phyloP scores from a whole-genome alignment of 306 rosid genomes.

The Fragaria vesca region DNA sequence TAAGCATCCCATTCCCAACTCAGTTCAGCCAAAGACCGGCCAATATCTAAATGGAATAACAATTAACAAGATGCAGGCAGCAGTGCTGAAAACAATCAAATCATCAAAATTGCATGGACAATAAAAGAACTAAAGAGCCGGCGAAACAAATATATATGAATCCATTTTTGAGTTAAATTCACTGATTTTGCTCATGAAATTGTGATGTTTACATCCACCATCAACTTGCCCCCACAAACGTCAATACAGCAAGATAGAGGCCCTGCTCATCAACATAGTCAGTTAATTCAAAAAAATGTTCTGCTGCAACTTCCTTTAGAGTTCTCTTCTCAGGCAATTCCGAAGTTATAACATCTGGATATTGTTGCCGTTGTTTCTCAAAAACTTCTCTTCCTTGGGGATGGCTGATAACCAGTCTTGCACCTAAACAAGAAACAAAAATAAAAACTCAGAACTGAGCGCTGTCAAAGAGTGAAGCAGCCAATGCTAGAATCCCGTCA shows the following conservation, averaged over 20 bases:
- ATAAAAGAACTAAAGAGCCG: background rate
- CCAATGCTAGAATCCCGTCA: background rate
- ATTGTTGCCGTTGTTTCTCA: slow-evolving; percentile 52
- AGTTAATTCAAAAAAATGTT: slow-evolving; percentile 53
- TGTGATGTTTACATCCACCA: background rate
- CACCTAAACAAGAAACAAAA: slow-evolving; percentile 46
- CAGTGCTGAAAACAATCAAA: background rate
- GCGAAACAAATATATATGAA: background rate
- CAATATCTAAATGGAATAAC: background rate
- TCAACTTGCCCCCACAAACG: slow-evolving; percentile 26
- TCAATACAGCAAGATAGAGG: slow-evolving; percentile 72
- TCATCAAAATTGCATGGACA: background rate
- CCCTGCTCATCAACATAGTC: slow-evolving; percentile 67
- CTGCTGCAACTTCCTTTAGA: slow-evolving; percentile 57
- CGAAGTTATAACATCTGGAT: slow-evolving; percentile 59
- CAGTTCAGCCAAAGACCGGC: background rate
- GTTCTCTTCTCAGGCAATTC: slow-evolving; percentile 62
- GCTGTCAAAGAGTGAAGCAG: background rate
- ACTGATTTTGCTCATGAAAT: background rate
- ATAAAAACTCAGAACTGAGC: background rate
- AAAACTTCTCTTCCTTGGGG: slow-evolving; percentile 70
- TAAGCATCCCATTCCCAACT: background rate
- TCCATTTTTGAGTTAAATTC: background rate
- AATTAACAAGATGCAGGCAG: background rate
- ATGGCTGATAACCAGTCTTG: slow-evolving; percentile 80